A percentile compares a stretch with the other conserved stretches of the same genome.
Conservation (phyloP, 108 stramenopile species). For the Fragilaria radians region DNA sequence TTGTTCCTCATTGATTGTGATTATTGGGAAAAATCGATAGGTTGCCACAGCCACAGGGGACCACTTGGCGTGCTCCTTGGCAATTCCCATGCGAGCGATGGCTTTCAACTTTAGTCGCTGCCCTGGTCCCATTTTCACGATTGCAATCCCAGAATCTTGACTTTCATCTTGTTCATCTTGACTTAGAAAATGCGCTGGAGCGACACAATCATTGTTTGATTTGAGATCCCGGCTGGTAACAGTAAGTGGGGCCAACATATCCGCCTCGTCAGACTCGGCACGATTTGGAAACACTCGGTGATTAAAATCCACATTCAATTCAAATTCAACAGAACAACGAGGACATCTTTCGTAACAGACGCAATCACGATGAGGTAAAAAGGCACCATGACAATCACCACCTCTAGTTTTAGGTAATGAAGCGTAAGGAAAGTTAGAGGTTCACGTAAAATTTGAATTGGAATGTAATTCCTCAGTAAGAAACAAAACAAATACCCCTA, state of each 20-base stretch:
- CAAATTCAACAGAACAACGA: constrained; percentile 83
- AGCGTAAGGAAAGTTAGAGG: constrained; percentile 7
- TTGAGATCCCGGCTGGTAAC: constrained; percentile 65
- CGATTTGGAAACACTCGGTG: constrained; percentile 39
- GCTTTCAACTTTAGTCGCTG: constrained; percentile 91
- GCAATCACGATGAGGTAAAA: constrained; percentile 72
- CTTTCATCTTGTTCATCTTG: constrained; percentile 77
- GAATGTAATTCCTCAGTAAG: not conserved
- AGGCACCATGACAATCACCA: constrained; percentile 57
- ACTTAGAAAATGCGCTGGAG: constrained; percentile 77
- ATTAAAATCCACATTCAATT: constrained; percentile 77
- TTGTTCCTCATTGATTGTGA: constrained; percentile 86
- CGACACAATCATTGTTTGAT: constrained; percentile 61
- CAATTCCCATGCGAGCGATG: constrained; percentile 91
- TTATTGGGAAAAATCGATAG: constrained; percentile 89
- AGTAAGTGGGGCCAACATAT: constrained; percentile 59
- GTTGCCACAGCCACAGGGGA: constrained; percentile 93
- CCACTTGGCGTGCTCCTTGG: constrained; percentile 99
- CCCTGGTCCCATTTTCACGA: constrained; percentile 92
- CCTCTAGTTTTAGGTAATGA: constrained; percentile 27
- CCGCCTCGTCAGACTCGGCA: constrained; percentile 58
- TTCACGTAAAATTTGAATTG: not conserved
- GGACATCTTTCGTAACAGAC: constrained; percentile 81
- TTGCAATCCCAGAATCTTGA: constrained; percentile 85
- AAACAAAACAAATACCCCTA: not conserved